A percentile compares a stretch with the other conserved stretches of the same genome.
Conservation (phyloP, 352 stramenopile genomes). For the Phytophthora palmivora region DNA sequence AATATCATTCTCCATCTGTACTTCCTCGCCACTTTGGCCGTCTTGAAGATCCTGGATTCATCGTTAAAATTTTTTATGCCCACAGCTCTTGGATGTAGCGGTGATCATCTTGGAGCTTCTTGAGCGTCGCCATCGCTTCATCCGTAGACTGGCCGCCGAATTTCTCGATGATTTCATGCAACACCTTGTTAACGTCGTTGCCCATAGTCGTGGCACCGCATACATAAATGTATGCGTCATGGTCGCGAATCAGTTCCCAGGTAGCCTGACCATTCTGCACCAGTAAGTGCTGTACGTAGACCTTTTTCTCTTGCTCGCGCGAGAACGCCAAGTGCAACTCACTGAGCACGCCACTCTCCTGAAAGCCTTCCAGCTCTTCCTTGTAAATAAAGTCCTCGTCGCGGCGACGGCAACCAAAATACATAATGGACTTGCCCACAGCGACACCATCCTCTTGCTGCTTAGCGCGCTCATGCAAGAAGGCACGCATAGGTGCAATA, state of each 20-base stretch:
- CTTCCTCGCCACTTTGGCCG: neutral
- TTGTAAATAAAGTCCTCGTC: constrained; percentile 93
- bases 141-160: constrained; percentile 59
- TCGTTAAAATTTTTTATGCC: constrained; percentile 55
- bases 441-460: constrained; percentile 60
- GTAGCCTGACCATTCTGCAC: constrained; percentile 69
- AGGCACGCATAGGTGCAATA: constrained; percentile 97
- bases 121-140: constrained; percentile 86
- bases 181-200: constrained; percentile 94
- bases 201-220: constrained; percentile 98
- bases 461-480: constrained; percentile 95
- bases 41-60: constrained; percentile 7
- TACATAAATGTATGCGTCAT: constrained; percentile 95
- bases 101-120: constrained; percentile 87
- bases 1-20: constrained; percentile 11
- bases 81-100: constrained; percentile 98
- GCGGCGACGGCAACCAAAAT: constrained; percentile 89
- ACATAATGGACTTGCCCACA: constrained; percentile 93
- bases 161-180: constrained; percentile 85
- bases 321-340: constrained; percentile 96
- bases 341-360: constrained; percentile 86
- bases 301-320: constrained; percentile 93
- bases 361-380: constrained; percentile 91
- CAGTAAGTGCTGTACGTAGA: constrained; percentile 98
- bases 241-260: constrained; percentile 64